Conservation (phyloP, 1,139 yeast genomes). For the Barnettozyma hawaiiensis region DNA sequence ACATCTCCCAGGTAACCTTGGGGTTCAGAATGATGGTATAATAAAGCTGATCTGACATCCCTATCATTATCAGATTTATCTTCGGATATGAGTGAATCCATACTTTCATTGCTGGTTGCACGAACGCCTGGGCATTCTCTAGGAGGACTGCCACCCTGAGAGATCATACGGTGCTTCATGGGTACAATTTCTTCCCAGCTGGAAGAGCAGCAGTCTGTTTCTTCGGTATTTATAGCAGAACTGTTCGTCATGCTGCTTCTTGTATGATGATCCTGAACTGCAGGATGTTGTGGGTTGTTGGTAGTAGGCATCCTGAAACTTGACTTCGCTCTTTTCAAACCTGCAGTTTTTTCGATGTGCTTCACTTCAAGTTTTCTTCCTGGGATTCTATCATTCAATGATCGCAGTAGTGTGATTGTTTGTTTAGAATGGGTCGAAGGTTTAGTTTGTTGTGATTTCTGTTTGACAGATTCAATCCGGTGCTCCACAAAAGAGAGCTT, state of each 20-base stretch:
- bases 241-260: neutral
- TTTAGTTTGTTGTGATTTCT: neutral
- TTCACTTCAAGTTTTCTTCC: neutral
- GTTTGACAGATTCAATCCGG: slow-evolving; percentile 23
- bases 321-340: slow-evolving; percentile 6
- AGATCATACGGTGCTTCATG: neutral
- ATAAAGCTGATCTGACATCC: neutral
- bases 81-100: neutral
- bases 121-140: neutral
- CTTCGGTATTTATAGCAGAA: neutral
- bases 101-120: neutral
- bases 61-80: neutral
- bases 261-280: neutral
- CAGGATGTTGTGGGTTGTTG: neutral
- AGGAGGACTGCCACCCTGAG: neutral
- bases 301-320: slow-evolving; percentile 4
- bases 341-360: neutral
- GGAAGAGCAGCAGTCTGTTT: neutral
- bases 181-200: neutral
- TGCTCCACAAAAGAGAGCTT: slow-evolving; percentile 38
- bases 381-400: slow-evolving; percentile 11
- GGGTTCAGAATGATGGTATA: neutral
- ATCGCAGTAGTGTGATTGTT: slow-evolving; percentile 10
- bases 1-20: neutral
- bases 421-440: neutral